Percentiles rank a stretch among this genome's conserved stretches.
Conservation (phyloP, 768 basidiomycete genomes). For the Aureoboletus auriporus region DNA sequence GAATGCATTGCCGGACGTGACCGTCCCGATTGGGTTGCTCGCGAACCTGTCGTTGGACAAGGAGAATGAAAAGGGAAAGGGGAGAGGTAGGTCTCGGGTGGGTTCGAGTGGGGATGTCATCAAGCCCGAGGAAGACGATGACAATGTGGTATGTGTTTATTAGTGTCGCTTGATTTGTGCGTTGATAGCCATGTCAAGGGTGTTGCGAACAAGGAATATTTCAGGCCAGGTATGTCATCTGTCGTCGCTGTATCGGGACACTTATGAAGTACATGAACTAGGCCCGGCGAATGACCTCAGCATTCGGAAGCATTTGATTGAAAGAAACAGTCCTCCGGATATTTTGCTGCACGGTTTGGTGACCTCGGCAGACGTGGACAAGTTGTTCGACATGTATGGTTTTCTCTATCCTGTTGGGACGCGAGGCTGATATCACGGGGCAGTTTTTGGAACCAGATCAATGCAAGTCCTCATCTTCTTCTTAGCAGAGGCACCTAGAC, state of each 20-base stretch:
- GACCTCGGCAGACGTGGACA: slow-evolving; percentile 72
- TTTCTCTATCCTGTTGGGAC: background rate
- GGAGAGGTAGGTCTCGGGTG: slow-evolving; percentile 34
- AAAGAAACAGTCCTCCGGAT: slow-evolving; percentile 76
- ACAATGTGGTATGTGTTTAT: slow-evolving; percentile 50
- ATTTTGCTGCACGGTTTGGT: slow-evolving; percentile 80
- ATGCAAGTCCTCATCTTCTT: slow-evolving; percentile 41
- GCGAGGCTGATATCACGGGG: background rate
- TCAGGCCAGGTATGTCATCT: slow-evolving; percentile 58
- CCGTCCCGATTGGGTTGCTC: slow-evolving; percentile 72
- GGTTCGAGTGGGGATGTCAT: slow-evolving; percentile 1
- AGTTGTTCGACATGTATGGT: slow-evolving; percentile 78
- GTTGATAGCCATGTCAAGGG: slow-evolving; percentile 43
- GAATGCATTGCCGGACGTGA: slow-evolving; percentile 58
- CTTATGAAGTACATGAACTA: slow-evolving; percentile 16
- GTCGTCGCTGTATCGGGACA: background rate
- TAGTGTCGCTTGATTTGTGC: background rate
- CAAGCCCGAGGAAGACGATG: slow-evolving; percentile 50
- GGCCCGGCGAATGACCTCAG: slow-evolving; percentile 71
- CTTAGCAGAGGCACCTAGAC: background rate
- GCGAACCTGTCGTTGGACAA: slow-evolving; percentile 68
- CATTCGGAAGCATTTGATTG: slow-evolving; percentile 67
- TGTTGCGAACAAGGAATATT: slow-evolving; percentile 76
- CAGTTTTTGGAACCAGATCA: slow-evolving; percentile 69
- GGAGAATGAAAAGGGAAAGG: slow-evolving; percentile 39